Conservation (phyloP, 768 basidiomycete species). For the Dendrothele bispora region DNA sequence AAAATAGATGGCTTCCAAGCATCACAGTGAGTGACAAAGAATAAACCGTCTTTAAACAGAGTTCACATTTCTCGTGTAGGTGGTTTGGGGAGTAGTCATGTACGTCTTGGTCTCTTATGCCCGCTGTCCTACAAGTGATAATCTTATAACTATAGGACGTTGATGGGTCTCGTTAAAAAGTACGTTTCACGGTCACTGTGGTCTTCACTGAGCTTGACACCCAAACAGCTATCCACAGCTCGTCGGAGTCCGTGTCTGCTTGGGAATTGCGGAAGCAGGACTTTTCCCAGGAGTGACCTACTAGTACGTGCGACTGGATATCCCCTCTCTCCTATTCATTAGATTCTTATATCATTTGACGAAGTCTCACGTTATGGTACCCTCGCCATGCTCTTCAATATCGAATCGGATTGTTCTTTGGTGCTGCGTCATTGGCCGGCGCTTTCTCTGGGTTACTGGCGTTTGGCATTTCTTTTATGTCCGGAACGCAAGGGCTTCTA, state of each 20-base stretch:
- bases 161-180: constrained; percentile 72
- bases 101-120: constrained; percentile 22
- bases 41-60: neutral
- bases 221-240: constrained; percentile 58
- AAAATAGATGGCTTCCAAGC: constrained; percentile 57
- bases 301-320: constrained; percentile 44
- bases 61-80: constrained; percentile 30
- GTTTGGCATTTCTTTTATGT: constrained; percentile 55
- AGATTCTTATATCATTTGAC: neutral
- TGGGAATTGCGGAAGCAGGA: constrained; percentile 70
- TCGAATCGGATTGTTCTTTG: constrained; percentile 64
- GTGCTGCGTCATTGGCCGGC: constrained; percentile 62
- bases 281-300: constrained; percentile 74
- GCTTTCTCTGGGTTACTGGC: constrained; percentile 64
- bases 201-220: neutral
- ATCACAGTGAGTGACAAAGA: constrained; percentile 53
- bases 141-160: constrained; percentile 37
- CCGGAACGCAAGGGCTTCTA: constrained; percentile 39
- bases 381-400: constrained; percentile 59
- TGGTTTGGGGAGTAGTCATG: constrained; percentile 67
- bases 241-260: constrained; percentile 53
- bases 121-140: neutral
- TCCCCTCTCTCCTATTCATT: neutral
- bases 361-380: constrained; percentile 67
- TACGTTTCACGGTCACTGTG: constrained; percentile 21